A percentile compares a stretch with the other conserved stretches of the same genome.
Evolutionary conservation across 352 stramenopile genomes (phyloP).

Genomic region (Bremia lactucae): DNA sequence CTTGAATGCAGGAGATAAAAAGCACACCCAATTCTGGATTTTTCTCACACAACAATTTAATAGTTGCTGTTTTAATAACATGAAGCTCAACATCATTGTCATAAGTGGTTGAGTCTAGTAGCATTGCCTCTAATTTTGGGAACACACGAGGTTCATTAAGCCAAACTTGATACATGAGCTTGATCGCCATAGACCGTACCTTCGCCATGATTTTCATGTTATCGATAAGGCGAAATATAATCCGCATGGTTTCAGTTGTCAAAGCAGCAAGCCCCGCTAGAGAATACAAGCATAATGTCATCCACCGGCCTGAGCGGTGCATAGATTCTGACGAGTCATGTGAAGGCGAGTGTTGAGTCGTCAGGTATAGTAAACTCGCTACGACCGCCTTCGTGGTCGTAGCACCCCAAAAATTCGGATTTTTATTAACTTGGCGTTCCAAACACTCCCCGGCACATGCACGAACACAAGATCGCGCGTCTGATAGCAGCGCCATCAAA

Average conservation of each 20-base stretch:
- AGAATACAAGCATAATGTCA: constrained; percentile 36
- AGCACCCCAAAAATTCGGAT: constrained; percentile 23
- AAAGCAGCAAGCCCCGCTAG: constrained; percentile 33
- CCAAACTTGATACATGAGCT: constrained; percentile 53
- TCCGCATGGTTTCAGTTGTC: constrained; percentile 66
- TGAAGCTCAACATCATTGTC: constrained; percentile 26
- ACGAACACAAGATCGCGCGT: constrained; percentile 18
- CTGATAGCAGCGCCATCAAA: constrained; percentile 30
- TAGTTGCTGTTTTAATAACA: constrained; percentile 46
- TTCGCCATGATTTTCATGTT: constrained; percentile 27
- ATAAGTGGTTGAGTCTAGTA: constrained; percentile 23
- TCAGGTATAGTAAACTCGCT: constrained; percentile 46
- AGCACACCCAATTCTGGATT: constrained; percentile 57
- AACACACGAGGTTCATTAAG: constrained; percentile 56
- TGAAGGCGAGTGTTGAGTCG: constrained; percentile 23
- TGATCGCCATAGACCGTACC: constrained; percentile 37
- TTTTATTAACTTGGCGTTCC: constrained; percentile 24
- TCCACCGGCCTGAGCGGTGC: constrained; percentile 17
- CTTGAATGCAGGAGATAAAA: constrained; percentile 54
- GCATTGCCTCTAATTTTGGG: constrained; percentile 38
- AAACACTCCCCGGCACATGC: constrained; percentile 20
- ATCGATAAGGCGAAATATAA: constrained; percentile 59
- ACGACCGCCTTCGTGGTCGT: constrained; percentile 36
- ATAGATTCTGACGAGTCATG: constrained; percentile 1
- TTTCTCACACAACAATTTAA: constrained; percentile 50